A percentile compares a stretch with the other conserved stretches of the same genome.
phyloP scores from a whole-genome alignment of 2,329 filamentous ascomycete genomes.

The Falciphora oryzae region DNA sequence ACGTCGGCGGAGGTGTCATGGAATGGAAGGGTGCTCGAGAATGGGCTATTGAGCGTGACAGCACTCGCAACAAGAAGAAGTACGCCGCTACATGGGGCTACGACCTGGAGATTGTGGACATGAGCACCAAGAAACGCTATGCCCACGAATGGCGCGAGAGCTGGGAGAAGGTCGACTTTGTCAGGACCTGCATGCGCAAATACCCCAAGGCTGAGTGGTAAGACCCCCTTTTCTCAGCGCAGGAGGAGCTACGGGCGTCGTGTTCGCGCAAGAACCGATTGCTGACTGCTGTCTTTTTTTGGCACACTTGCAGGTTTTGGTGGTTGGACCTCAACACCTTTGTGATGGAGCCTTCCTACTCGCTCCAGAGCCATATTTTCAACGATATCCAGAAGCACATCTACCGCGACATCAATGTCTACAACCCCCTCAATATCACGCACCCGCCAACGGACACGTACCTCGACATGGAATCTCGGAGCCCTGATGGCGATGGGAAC shows the following conservation, averaged over 20 bases:
- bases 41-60: conserved; percentile 97
- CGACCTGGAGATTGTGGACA: conserved; percentile 91
- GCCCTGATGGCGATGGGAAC: conserved; percentile 70
- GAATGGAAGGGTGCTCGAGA: conserved; percentile 97
- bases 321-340: conserved; percentile 98
- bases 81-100: conserved; percentile 90
- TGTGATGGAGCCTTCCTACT: conserved; percentile 93
- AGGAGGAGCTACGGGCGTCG: neutral
- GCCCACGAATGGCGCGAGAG: conserved; percentile 98
- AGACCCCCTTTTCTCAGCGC: neutral
- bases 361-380: conserved; percentile 87
- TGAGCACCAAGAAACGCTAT: conserved; percentile 98
- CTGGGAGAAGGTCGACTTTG: conserved; percentile 97
- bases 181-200: conserved; percentile 82
- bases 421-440: conserved; percentile 89
- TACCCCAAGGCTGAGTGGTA: conserved; percentile 97
- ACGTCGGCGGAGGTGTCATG: conserved; percentile 95
- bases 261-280: neutral
- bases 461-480: conserved; percentile 69
- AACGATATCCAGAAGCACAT: conserved; percentile 65
- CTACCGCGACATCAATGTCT: conserved; percentile 94
- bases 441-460: conserved; percentile 72
- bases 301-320: conserved; percentile 74
- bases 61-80: conserved; percentile 87
- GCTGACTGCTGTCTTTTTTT: conserved; percentile 5